Evolutionary conservation across 441 rosid genomes (phyloP).

Genomic region (Syzygium malaccense): DNA sequence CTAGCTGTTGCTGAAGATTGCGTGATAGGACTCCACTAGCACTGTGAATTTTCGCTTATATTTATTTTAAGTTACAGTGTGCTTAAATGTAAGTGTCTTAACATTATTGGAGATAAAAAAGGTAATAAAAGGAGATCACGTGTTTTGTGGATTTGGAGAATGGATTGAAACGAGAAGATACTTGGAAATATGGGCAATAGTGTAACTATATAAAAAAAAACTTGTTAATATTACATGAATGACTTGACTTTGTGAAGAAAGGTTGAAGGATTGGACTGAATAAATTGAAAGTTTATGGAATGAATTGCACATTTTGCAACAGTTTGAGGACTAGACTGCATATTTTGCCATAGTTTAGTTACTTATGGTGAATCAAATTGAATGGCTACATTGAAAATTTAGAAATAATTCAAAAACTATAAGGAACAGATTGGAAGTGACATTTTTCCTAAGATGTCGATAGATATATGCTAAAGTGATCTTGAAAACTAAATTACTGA

Average conservation of each 20-base stretch:
- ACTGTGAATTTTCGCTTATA: neutral
- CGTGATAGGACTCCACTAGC: neutral
- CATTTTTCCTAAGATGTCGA: neutral
- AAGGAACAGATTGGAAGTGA: too few relatives aligned
- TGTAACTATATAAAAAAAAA: neutral
- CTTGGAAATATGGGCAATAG: neutral
- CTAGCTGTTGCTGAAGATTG: neutral
- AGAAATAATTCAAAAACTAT: neutral
- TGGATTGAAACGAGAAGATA: neutral
- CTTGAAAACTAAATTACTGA: neutral
- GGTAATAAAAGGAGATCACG: neutral
- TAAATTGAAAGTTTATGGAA: neutral
- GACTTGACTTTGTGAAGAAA: neutral
- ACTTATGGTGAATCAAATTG: neutral
- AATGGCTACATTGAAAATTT: neutral
- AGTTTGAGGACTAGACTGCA: rapidly evolving
- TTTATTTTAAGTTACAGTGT: neutral
- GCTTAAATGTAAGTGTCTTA: neutral
- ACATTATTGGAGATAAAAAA: neutral
- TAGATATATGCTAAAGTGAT: neutral
- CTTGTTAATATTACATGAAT: too few relatives aligned
- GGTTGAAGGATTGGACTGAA: neutral
- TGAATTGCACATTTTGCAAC: neutral
- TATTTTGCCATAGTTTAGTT: neutral
- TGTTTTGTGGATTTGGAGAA: neutral